phyloP scores from a whole-genome alignment of 1,139 yeast species.

The Hyphopichia wangnamkhiaoensis region DNA sequence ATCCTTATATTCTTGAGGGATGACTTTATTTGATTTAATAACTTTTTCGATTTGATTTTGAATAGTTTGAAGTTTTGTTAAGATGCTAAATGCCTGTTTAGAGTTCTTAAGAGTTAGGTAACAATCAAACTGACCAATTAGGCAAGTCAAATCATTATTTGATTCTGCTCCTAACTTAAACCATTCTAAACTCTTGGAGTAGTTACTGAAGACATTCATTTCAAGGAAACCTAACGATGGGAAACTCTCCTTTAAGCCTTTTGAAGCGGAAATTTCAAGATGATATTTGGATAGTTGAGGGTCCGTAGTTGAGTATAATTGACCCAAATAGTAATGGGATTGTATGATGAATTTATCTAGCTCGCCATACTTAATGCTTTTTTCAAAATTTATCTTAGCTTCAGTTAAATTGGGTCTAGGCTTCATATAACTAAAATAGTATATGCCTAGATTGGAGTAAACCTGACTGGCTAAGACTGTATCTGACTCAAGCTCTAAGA shows the following conservation, averaged over 20 bases:
- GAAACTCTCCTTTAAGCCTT: slow-evolving; percentile 77
- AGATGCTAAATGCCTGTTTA: slow-evolving; percentile 26
- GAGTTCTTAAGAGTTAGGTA: slow-evolving; percentile 28
- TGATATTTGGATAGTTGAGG: slow-evolving; percentile 65
- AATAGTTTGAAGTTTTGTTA: slow-evolving; percentile 25
- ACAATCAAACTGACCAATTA: slow-evolving; percentile 75
- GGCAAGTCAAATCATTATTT: slow-evolving; percentile 56
- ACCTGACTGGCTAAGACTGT: slow-evolving; percentile 73
- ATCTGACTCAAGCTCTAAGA: slow-evolving; percentile 54
- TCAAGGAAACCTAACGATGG: slow-evolving; percentile 78
- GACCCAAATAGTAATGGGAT: slow-evolving; percentile 79
- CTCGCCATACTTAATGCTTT: slow-evolving; percentile 61
- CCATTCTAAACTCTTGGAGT: slow-evolving; percentile 71
- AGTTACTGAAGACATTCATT: slow-evolving; percentile 61
- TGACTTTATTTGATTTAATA: slow-evolving; percentile 13
- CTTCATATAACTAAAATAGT: slow-evolving; percentile 44
- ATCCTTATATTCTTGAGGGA: slow-evolving; percentile 26
- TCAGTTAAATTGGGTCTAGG: slow-evolving; percentile 49
- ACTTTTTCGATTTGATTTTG: slow-evolving; percentile 21
- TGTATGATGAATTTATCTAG: slow-evolving; percentile 56
- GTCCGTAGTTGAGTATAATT: slow-evolving; percentile 57
- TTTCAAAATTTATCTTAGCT: slow-evolving; percentile 62
- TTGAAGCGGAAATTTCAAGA: slow-evolving; percentile 72
- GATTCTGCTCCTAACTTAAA: slow-evolving; percentile 77
- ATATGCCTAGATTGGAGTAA: slow-evolving; percentile 65